A percentile compares a stretch with the other conserved stretches of the same genome.
phyloP scores from a whole-genome alignment of 2,329 filamentous ascomycete species.

The Aspergillus ruber region DNA sequence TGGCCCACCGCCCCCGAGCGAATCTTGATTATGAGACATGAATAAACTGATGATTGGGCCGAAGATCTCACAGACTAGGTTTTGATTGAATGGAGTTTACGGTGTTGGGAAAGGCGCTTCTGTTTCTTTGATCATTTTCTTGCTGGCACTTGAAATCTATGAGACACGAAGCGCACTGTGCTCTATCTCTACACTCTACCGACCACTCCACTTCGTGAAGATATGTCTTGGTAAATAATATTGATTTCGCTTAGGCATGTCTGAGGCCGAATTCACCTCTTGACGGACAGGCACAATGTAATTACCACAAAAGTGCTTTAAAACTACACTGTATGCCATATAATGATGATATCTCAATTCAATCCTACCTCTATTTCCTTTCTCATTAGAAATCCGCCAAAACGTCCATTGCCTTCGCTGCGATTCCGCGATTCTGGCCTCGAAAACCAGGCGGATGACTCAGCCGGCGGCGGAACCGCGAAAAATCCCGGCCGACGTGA shows the following conservation, averaged over 20 bases:
- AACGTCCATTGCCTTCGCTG: constrained; percentile 5
- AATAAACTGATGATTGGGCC: constrained; percentile 5
- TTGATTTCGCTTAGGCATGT: not conserved
- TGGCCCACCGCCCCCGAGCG: constrained; percentile 17
- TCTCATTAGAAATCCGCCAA: not conserved
- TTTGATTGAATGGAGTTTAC: constrained; percentile 1
- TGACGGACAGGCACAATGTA: not conserved
- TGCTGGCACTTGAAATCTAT: not conserved
- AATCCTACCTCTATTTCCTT: not conserved
- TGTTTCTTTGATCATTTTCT: not conserved
- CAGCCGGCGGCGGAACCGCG: constrained; percentile 24
- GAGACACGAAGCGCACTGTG: constrained; percentile 5
- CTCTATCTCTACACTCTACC: not conserved
- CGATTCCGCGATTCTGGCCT: constrained; percentile 3
- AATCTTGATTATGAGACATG: constrained; percentile 18
- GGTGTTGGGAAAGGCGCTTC: constrained; percentile 4
- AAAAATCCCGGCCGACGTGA: constrained; percentile 21
- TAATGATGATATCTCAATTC: not conserved
- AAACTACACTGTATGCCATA: not conserved
- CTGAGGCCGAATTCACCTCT: not conserved
- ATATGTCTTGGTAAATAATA: not conserved
- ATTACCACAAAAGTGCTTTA: not conserved
- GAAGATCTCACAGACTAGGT: not conserved
- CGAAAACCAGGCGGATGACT: constrained; percentile 22
- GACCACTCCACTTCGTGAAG: constrained; percentile 2